Conservation (phyloP, 768 basidiomycete genomes). For the Candolleomyces eurysporus region DNA sequence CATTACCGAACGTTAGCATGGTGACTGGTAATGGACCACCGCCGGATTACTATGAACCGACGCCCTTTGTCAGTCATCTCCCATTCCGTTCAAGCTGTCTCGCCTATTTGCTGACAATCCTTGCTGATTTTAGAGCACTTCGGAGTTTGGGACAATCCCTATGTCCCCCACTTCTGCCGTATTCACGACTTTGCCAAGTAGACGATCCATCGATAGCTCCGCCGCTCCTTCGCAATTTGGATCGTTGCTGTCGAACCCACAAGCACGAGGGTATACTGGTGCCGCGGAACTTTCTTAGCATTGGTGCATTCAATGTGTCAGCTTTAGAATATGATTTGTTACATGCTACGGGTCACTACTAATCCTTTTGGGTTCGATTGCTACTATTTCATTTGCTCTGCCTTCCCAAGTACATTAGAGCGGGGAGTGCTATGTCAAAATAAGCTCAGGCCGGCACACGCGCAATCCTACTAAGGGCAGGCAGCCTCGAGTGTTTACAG, state of each 20-base stretch:
- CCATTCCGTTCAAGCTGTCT: neutral
- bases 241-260: neutral
- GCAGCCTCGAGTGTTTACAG: no score
- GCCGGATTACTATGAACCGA: neutral
- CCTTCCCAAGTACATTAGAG: no score
- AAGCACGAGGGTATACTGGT: conserved; percentile 26
- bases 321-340: no score
- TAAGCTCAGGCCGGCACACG: no score
- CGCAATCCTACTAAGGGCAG: no score
- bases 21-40: neutral
- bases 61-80: neutral
- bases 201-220: conserved; percentile 31
- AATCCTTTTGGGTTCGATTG: no score
- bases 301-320: neutral
- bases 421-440: no score
- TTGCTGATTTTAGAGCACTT: conserved; percentile 13
- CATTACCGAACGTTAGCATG: neutral
- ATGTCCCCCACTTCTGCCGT: conserved; percentile 25
- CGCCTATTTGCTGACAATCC: neutral
- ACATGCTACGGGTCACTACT: no score
- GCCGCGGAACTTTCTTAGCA: conserved; percentile 28
- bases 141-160: conserved; percentile 19
- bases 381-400: no score
- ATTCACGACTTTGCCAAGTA: conserved; percentile 27
- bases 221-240: conserved; percentile 11